Base-by-base conservation (phyloP, 2,329 filamentous ascomycete species). In the Shiraia bambusicola region DNA sequence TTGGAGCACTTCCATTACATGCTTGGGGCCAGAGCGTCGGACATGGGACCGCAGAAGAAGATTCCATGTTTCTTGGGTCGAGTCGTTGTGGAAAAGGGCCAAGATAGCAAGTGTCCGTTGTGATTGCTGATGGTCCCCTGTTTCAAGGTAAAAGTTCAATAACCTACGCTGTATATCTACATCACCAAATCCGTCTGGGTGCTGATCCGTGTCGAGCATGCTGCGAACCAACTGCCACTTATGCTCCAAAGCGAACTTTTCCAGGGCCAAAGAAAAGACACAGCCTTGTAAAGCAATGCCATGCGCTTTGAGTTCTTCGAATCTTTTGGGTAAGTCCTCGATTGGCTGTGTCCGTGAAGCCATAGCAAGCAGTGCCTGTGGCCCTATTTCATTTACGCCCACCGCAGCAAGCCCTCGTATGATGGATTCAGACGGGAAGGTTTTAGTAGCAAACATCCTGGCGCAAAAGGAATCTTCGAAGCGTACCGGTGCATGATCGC, bases 371-470 rank as follows among this genome's bases (percentile, higher is more conserved):
- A 95, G 65, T 3, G 88, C 86, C 13, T 86, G 71, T 0, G 89
- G 85, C 0, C 90, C 90, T 48, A 95, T 84, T 26, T 76, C 72
- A 34, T 81, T 75, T 4, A 94, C 73, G 2, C 87, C 87, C 37
- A 95, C 79, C 56, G 86, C 81, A 41, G 79, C 76, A 13, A 93
- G 72, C 6, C 87, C 77, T 25, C 79, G 79, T 40, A 94, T 81
- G 17, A 88, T 81, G 51, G 85, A 79, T 41, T 91, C 82, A 8
- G 90, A 73, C 1, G 84, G 80, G 15, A 93, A 77, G 65, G 87
- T 86, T 42, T 76, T 84, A 2, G 83, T 86, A 8, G 90, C 90
- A 63, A 95, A 91, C 72, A 89, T 82, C 49, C 84, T 80, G n/a
- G 90, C 86, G 13, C 87, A 85, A 22, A 94, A 77, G 1, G 74